Evolutionary conservation across 208 protist species (phyloP), one percentile per base, ranked within the genome.

Genomic region (Trypanosomatidae sp.): DNA sequence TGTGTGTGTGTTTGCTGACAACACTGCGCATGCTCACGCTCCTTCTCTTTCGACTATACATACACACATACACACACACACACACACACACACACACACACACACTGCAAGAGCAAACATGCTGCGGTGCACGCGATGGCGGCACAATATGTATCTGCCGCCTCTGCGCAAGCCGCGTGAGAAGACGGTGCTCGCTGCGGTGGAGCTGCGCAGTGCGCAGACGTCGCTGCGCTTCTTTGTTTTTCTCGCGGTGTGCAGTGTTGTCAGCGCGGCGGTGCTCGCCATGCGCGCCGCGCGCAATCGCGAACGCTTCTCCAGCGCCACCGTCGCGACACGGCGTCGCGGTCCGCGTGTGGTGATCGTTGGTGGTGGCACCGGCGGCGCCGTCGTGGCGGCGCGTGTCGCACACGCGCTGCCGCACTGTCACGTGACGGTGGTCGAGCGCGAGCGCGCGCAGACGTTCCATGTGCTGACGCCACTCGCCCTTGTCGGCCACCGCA

Each of bases 401-500:
- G 8, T 92, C n/a, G 60, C 61, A n/a, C 68, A 50, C 37, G 47
- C 52, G 13, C 39, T 33, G 7, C 79, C 84, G 0, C 46, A 78
- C n/a, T 8, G 72, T 10, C 66, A 68, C 38, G 62, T 92, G 16
- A 89, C 76, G 2, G 84, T 92, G 26, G 72, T 92, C 50, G 84
- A 92, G 50, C 60, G 59, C 25, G 71, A 88, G 13, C 30, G 46
- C 33, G 61, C 65, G 39, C 78, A 87, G 44, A 46, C 52, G 6
- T 92, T 89, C 47, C 49, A 65, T 2, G 84, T 57, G 3, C 53
- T 71, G 16, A 59, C 78, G 3, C 63, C 79, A 4, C 67, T 85
- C 39, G 84, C 84, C 0, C 67, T 84, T 42, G 84, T 86, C 7
- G 84, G 84, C 0, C 75, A 88, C 60, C 71, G 84, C 24, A 92